Base-by-base conservation (phyloP, 345 rosid species). In the Salix dunnii region DNA sequence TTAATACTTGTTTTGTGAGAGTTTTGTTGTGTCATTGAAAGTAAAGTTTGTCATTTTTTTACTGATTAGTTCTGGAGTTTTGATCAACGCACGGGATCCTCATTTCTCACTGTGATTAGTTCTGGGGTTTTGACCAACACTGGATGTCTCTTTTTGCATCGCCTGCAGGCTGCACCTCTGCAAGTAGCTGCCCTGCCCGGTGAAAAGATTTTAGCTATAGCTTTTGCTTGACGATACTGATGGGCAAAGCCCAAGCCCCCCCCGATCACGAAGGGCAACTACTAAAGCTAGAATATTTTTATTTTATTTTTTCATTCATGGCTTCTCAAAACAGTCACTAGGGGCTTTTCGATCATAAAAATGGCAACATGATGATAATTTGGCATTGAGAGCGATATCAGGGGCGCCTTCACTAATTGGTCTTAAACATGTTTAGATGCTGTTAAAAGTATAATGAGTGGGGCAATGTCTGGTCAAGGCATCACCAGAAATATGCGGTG, bases 1-100 rank as follows among this genome's bases (percentile, higher is more conserved):
- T 58, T 72, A 31, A 69, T 77, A 64, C 72, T 76, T 74, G 81
- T 81, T 70, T 66, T 74, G 82, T 76, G 74, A 76, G 87, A 82
- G 73, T 68, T 23, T 48, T 67, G 67, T 38, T 76, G 70, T 86
- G 80, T 68, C 60, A 38, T 80, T 69, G 73, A 49, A 82, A 71
- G 66, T 72, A 73, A 33, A 38, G 75, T 79, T 36, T 71, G 65
- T 69, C 53, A 58, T 28, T 48, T 40, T 36, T 28, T 46, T 51
- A 61, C 71, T 30, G 67, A 67, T 58, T 61, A 28, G 35, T 36
- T 67, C 31, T 72, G 17, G 63, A n/a, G 62, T 58, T 58, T n/a
- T 3, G 14, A 30, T 5, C 20, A 31, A 0, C 5, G 5, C 5
- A 11, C 30, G 33, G 65, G 20, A 13, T 36, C 5, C 16, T 49